Evolutionary conservation across 768 basidiomycete species (phyloP), one percentile per base, ranked within the genome.

Genomic region (Holtermannia corniformis): DNA sequence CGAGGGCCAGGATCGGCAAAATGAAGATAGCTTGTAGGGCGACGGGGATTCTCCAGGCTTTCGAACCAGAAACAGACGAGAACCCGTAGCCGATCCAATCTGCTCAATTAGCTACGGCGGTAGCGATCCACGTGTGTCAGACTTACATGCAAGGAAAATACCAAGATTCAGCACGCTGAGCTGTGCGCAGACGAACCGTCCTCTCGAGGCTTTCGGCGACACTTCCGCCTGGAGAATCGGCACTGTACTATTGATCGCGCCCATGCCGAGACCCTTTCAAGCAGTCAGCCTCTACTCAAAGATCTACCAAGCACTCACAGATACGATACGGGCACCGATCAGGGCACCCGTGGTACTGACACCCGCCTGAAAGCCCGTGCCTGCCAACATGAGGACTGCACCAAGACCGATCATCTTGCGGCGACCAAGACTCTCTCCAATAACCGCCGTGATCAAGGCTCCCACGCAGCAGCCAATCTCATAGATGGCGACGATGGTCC

Each of bases 61-160:
- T 56, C 14, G 58, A 52, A 1, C 59, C 60, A 11, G 50, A 42
- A 1, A 52, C 47, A 26, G 32, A 37, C 22, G 59, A 48, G 56
- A 68, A 65, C 3, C 60, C 63, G 50, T 63, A 68, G 4, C 62
- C 63, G 25, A 54, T 48, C 65, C 65, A 67, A 37, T 64, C n/a
- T n/a, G n/a, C 48, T 46, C 21, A 26, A 2, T n/a, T n/a, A n/a
- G n/a, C n/a, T n/a, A n/a, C n/a, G n/a, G n/a, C n/a, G n/a, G n/a
- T n/a, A n/a, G n/a, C n/a, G n/a, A n/a, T n/a, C n/a, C n/a, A n/a
- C n/a, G n/a, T n/a, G n/a, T n/a, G n/a, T n/a, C n/a, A n/a, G n/a
- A n/a, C n/a, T n/a, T n/a, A n/a, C n/a, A 62, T 23, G 60, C 57
- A n/a, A 54, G 41, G 48, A 62, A 51, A 52, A 58, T 58, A 41